Evolutionary conservation across 805 yeast species (phyloP), one percentile per base, ranked within the genome.

Genomic region (Myxozyma kluyveri): DNA sequence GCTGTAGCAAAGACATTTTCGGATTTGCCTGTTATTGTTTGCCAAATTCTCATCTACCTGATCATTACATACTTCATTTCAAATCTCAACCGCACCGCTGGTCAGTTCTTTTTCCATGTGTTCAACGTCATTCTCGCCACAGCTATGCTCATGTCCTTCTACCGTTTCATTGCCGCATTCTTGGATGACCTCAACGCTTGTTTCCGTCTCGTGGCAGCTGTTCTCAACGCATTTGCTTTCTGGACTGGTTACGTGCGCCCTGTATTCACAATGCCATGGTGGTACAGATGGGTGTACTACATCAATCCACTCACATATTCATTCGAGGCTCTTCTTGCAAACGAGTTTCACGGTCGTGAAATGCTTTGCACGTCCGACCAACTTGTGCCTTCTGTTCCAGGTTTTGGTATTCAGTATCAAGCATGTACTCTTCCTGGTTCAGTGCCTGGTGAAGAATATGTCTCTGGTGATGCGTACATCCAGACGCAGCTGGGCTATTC

Each of bases 251-350:
- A 73, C 59, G 73, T 71, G 12, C 70, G 74, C 49, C 86, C 49
- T 14, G 69, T 29, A 36, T 46, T 84, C 48, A 71, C 75, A 12
- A 79, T 82, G 83, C 82, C 79, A 56, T 81, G 81, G 50, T 85
- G 90, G 90, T 82, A 82, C 59, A 75, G 81, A 55, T 83, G 86
- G 85, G 70, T 82, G 44, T 75, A 79, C 40, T 81, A 78, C 60
- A 55, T 80, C 31, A 75, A 83, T 59, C 86, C 86, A 1, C 65
- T 81, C 31, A 71, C 74, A 56, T 82, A 77, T 60, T 77, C 77
- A 0, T 81, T 79, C 67, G 93, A 86, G 65, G 71, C 84, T 1
- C 69, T 86, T 63, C 71, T 86, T 73, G 74, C 76, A 6, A 80
- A 78, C 60, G 91, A 86, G 67, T 82, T 86, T 65, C 79, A 77